phyloP scores from a whole-genome alignment of 2,329 filamentous ascomycete species.

The Didymella pomorum region DNA sequence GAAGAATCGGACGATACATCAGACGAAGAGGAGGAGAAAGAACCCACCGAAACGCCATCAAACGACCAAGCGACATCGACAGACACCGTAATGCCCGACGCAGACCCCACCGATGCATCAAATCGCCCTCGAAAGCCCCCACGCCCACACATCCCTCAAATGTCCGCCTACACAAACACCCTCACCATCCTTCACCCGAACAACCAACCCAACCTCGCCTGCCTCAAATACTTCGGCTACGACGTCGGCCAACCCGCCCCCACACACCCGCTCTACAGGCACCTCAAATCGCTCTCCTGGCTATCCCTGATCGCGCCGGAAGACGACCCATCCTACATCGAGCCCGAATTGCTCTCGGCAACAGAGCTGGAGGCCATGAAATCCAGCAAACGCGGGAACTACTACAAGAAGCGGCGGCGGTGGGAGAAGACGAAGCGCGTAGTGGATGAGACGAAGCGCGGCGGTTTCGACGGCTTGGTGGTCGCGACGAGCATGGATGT shows the following conservation, averaged over 20 bases:
- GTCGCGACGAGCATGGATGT: slow-evolving; percentile 86
- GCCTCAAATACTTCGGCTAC: slow-evolving; percentile 89
- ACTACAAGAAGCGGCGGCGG: slow-evolving; percentile 86
- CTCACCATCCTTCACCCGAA: slow-evolving; percentile 83
- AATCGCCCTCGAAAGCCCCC: slow-evolving; percentile 38
- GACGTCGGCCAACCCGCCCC: slow-evolving; percentile 70
- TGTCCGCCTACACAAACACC: slow-evolving; percentile 75
- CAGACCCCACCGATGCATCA: slow-evolving; percentile 26
- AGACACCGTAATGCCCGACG: slow-evolving; percentile 32
- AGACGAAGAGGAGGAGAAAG: slow-evolving; percentile 15
- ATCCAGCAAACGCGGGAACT: slow-evolving; percentile 80
- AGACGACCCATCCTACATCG: slow-evolving; percentile 76
- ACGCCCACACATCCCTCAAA: slow-evolving; percentile 56
- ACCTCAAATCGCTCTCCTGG: slow-evolving; percentile 88
- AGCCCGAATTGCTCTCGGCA: slow-evolving; percentile 67
- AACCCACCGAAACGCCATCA: slow-evolving; percentile 2
- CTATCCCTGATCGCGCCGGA: slow-evolving; percentile 84
- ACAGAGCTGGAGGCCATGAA: slow-evolving; percentile 76
- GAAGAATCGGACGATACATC: slow-evolving; percentile 46
- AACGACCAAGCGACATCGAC: slow-evolving; percentile 1
- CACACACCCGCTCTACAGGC: slow-evolving; percentile 78
- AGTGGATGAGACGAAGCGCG: slow-evolving; percentile 76
- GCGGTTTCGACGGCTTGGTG: slow-evolving; percentile 83
- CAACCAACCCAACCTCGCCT: slow-evolving; percentile 84
- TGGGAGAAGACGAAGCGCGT: slow-evolving; percentile 77